phyloP scores from a whole-genome alignment of 768 basidiomycete species.

The Antrodiella citrinella region DNA sequence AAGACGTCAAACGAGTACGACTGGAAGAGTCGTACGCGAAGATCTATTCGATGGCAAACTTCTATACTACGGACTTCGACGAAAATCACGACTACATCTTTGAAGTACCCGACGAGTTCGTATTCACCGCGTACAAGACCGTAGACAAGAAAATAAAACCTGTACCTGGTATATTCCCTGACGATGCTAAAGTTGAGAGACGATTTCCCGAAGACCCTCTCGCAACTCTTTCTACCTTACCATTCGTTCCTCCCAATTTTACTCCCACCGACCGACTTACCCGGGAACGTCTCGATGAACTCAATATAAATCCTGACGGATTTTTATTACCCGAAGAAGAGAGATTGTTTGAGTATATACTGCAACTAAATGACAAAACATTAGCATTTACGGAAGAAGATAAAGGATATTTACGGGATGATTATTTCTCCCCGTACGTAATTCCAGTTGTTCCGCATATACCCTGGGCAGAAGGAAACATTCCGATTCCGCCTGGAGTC shows the following conservation, averaged over 20 bases:
- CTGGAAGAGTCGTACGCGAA: too few relatives aligned
- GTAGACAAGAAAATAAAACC: conserved; percentile 7
- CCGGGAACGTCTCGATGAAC: conserved; percentile 14
- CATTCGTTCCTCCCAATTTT: conserved; percentile 26
- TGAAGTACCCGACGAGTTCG: too few relatives aligned
- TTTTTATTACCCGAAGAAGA: conserved; percentile 24
- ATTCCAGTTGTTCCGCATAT: conserved; percentile 26
- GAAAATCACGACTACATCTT: too few relatives aligned
- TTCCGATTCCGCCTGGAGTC: conserved; percentile 30
- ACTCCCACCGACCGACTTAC: conserved; percentile 14
- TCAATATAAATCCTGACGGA: conserved; percentile 19
- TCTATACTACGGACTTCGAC: too few relatives aligned
- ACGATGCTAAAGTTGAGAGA: conserved; percentile 24
- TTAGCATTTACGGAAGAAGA: conserved; percentile 18
- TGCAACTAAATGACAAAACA: conserved; percentile 7
- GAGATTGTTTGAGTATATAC: conserved; percentile 16
- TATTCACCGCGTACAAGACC: conserved; percentile 6
- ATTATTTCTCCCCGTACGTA: conserved; percentile 21
- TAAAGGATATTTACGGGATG: conserved; percentile 14
- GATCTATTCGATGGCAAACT: too few relatives aligned
- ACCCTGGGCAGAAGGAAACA: conserved; percentile 28
- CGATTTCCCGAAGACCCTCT: conserved; percentile 29
- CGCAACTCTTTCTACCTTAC: conserved; percentile 17
- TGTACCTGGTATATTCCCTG: conserved; percentile 15
- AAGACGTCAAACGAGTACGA: too few relatives aligned